Conservation (phyloP, 2,329 filamentous ascomycete species). For the Dryadomyces quercus-mongolicae region DNA sequence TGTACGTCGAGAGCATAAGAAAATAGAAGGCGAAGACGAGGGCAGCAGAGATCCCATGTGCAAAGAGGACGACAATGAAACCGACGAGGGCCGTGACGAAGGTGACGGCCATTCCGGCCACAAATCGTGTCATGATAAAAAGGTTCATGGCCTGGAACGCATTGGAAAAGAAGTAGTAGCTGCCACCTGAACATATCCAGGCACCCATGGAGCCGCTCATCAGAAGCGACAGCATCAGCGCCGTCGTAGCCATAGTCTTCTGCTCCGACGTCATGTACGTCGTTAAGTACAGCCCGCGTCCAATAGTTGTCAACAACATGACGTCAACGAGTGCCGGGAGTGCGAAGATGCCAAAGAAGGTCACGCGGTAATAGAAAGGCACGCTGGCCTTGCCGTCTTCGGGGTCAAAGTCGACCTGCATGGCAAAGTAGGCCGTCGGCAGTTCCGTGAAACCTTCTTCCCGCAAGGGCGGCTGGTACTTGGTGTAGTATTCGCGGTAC, state of each 20-base stretch:
- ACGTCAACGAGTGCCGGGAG: constrained; percentile 45
- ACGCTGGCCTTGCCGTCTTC: constrained; percentile 28
- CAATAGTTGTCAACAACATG: constrained; percentile 36
- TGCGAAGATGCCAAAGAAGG: constrained; percentile 40
- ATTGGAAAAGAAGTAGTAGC: constrained; percentile 33
- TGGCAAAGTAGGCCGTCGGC: constrained; percentile 37
- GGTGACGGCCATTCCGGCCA: constrained; percentile 24
- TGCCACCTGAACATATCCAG: constrained; percentile 43
- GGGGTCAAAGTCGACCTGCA: constrained; percentile 39
- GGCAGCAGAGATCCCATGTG: constrained; percentile 26
- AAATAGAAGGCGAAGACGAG: constrained; percentile 45
- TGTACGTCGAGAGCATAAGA: constrained; percentile 36
- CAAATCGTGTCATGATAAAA: constrained; percentile 18
- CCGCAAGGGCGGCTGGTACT: constrained; percentile 12
- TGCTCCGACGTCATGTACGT: constrained; percentile 32
- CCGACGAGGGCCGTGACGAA: constrained; percentile 21
- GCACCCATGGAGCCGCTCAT: constrained; percentile 42
- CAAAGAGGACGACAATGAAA: constrained; percentile 29
- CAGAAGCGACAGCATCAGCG: constrained; percentile 39
- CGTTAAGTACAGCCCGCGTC: constrained; percentile 41
- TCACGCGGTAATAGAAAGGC: constrained; percentile 35
- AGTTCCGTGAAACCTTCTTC: constrained; percentile 32
- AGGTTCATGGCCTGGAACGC: constrained; percentile 16
- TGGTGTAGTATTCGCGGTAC: constrained; percentile 11
- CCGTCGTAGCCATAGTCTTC: constrained; percentile 35